These are phyloP conservation scores for Suillus americanus DNA, from an alignment of 768 basidiomycete genomes.

Conservation along the genomic window DNA sequence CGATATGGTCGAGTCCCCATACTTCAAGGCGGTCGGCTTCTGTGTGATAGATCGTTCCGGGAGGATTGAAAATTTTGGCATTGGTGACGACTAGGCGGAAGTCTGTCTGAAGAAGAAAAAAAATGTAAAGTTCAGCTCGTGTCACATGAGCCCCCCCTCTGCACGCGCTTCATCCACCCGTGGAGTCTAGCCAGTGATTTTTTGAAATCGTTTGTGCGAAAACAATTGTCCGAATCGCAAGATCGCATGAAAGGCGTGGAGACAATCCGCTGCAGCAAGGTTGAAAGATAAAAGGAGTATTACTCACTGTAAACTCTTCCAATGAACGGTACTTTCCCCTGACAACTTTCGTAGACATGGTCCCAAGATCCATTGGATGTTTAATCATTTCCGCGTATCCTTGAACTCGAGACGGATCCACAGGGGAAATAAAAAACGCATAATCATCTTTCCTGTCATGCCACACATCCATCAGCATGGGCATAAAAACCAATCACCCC, in stretches of 20 bases:
- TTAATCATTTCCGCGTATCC: constrained; percentile 71
- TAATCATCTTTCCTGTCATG: constrained; percentile 76
- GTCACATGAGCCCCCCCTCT: neutral
- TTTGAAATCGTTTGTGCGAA: neutral
- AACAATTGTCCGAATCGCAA: neutral
- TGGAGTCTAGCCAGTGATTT: neutral
- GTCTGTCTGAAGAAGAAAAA: constrained; percentile 46
- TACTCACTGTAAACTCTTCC: constrained; percentile 74
- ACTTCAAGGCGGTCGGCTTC: constrained; percentile 73
- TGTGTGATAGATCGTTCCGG: constrained; percentile 67
- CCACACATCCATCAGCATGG: constrained; percentile 10
- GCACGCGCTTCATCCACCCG: neutral
- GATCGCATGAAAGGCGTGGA: neutral
- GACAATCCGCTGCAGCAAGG: neutral
- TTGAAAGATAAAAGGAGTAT: neutral
- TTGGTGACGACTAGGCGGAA: constrained; percentile 72
- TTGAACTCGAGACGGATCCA: constrained; percentile 57
- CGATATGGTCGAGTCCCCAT: constrained; percentile 74
- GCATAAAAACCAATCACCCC: neutral
- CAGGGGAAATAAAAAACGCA: constrained; percentile 76
- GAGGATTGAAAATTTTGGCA: constrained; percentile 75
- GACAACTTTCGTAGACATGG: constrained; percentile 77
- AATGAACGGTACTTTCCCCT: constrained; percentile 75
- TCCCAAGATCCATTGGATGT: constrained; percentile 90
- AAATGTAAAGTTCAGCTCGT: constrained; percentile 14